A percentile compares a stretch with the other conserved stretches of the same genome.
These are phyloP conservation scores for Blastobotrys americana DNA, from an alignment of 805 yeast genomes.

Conservation along the genomic window DNA sequence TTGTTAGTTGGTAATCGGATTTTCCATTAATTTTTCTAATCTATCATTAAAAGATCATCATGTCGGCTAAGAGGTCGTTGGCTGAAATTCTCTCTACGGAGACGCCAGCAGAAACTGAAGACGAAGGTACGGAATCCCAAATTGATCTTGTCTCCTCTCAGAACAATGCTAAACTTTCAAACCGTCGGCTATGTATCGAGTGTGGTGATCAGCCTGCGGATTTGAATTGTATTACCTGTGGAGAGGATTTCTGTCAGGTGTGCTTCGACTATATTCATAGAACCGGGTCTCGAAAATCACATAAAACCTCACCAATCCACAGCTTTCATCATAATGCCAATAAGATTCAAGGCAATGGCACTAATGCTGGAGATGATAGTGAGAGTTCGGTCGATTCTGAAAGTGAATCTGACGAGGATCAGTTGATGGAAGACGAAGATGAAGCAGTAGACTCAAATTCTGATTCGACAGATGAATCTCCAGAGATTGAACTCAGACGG, in stretches of 20 bases:
- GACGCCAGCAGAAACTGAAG: constrained; percentile 26
- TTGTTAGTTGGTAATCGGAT: too few relatives aligned
- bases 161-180: background rate
- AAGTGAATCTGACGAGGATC: constrained; percentile 12
- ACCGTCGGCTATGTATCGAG: constrained; percentile 50
- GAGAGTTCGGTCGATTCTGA: constrained; percentile 16
- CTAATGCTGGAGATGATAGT: too few relatives aligned
- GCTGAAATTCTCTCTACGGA: constrained; percentile 30
- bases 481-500: constrained; percentile 5
- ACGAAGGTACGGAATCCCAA: constrained; percentile 20
- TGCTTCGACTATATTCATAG: constrained; percentile 64
- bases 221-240: constrained; percentile 53
- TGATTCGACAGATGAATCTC: constrained; percentile 6
- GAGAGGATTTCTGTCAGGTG: constrained; percentile 60
- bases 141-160: background rate
- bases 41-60: background rate
- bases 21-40: background rate
- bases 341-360: too few relatives aligned
- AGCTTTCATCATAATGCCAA: too few relatives aligned
- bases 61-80: constrained; percentile 23
- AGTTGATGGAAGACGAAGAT: constrained; percentile 5
- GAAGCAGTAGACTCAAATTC: too few relatives aligned
- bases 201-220: constrained; percentile 69
- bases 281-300: constrained; percentile 42
- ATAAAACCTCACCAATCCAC: constrained; percentile 19